Conservation (phyloP, 805 yeast species). For the Candida railenensis region DNA sequence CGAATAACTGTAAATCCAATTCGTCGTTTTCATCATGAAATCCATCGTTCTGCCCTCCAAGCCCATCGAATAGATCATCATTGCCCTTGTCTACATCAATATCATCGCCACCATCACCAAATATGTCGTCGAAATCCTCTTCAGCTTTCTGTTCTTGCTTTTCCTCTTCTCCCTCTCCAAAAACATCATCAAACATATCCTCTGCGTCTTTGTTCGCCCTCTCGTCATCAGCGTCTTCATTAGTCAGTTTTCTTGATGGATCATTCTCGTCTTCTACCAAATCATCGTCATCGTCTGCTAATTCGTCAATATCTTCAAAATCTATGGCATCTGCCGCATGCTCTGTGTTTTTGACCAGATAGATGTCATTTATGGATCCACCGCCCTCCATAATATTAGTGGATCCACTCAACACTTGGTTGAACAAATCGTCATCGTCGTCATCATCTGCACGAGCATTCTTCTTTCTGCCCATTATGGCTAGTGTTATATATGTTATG, state of each 20-base stretch:
- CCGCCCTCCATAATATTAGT: conserved; percentile 34
- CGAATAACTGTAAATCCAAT: conserved; percentile 15
- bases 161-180: conserved; percentile 13
- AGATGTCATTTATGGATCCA: conserved; percentile 37
- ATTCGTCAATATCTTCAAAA: conserved; percentile 90
- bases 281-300: conserved; percentile 78
- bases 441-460: conserved; percentile 2
- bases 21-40: conserved; percentile 24
- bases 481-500: neutral
- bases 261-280: conserved; percentile 17
- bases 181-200: conserved; percentile 13
- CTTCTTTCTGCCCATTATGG: conserved; percentile 1
- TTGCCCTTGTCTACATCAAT: conserved; percentile 20
- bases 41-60: conserved; percentile 4
- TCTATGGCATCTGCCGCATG: conserved; percentile 94
- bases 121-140: conserved; percentile 39
- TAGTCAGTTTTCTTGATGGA: conserved; percentile 5
- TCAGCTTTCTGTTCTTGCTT: conserved; percentile 34
- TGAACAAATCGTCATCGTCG: conserved; percentile 13
- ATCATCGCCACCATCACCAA: conserved; percentile 31
- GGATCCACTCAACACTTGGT: conserved; percentile 16
- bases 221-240: neutral
- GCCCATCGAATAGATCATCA: conserved; percentile 17
- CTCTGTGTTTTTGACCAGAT: conserved; percentile 39
- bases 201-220: conserved; percentile 23